These are phyloP conservation scores for Podila epicladia DNA, from an alignment of 192 early-diverging fungal species.

Conservation along the genomic window DNA sequence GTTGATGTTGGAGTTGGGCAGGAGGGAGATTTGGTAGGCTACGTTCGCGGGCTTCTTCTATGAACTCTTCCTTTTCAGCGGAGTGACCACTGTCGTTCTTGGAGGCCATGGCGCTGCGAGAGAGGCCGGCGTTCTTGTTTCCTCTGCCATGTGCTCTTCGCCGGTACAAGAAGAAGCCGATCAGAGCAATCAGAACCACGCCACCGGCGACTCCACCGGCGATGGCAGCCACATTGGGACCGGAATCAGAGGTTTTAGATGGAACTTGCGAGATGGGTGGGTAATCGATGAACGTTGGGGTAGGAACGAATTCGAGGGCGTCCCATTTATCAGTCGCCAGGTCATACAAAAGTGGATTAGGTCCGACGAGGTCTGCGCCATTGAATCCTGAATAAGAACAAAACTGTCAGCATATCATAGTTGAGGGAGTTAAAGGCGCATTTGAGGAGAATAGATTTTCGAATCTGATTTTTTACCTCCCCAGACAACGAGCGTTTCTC, in stretches of 20 bases:
- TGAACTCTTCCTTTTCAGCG: not conserved
- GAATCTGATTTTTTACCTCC: not conserved
- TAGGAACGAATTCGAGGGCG: not conserved
- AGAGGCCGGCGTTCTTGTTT: not conserved
- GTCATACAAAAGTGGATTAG: not conserved
- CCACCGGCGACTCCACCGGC: not conserved
- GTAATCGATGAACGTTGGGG: no score
- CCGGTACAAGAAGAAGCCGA: not conserved
- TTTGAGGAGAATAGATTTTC: not conserved
- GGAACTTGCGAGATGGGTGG: no score
- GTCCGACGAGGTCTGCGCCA: not conserved
- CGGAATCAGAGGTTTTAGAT: no score
- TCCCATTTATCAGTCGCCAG: not conserved
- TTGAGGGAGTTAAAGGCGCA: not conserved
- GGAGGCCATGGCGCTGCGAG: no score
- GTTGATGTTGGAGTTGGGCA: not conserved
- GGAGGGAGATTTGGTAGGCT: not conserved
- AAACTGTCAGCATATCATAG: no score
- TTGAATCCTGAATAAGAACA: not conserved
- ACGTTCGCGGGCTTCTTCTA: not conserved
- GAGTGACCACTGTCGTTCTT: not conserved
- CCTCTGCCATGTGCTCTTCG: not conserved
- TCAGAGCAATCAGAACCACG: not conserved
- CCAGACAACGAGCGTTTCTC: not conserved
- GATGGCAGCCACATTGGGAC: not conserved